Conservation (phyloP, 768 basidiomycete species). For the Cyclocybe cylindracea region DNA sequence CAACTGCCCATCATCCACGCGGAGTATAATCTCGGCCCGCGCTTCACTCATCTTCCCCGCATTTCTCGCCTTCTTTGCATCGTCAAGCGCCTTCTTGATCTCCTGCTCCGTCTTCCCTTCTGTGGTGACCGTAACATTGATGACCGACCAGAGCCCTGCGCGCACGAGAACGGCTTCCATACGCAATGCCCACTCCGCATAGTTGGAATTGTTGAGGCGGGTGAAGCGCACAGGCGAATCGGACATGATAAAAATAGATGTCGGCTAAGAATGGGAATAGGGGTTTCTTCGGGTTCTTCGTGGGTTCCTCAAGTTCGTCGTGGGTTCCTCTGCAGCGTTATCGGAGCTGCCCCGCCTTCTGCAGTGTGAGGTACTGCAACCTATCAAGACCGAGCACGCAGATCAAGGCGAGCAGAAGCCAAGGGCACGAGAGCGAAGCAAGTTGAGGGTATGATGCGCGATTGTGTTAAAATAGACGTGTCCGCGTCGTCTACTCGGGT, state of each 20-base stretch:
- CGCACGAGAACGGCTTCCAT: conserved; percentile 24
- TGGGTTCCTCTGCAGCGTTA: conserved; percentile 1
- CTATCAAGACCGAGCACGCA: not conserved
- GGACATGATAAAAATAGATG: not conserved
- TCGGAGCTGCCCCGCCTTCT: conserved; percentile 1
- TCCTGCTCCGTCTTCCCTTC: conserved; percentile 3
- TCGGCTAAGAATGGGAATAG: not conserved
- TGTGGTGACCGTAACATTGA: conserved; percentile 5
- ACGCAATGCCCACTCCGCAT: conserved; percentile 19
- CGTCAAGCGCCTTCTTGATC: conserved; percentile 3
- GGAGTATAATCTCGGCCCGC: conserved; percentile 23
- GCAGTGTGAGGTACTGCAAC: conserved; percentile 13
- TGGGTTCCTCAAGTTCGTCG: not conserved
- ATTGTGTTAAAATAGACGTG: too few relatives aligned
- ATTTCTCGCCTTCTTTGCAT: too few relatives aligned
- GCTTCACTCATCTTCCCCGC: conserved; percentile 24
- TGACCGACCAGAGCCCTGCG: conserved; percentile 13
- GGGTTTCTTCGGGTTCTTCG: not conserved
- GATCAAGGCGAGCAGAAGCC: not conserved
- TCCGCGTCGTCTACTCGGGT: too few relatives aligned
- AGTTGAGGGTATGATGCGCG: too few relatives aligned
- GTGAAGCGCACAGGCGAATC: conserved; percentile 3
- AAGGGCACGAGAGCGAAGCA: not conserved
- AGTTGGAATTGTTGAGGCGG: conserved; percentile 22
- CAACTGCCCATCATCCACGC: conserved; percentile 25